Evolutionary conservation across 2,329 filamentous ascomycete genomes (phyloP).

Genomic region (Aspergillus terreus): DNA sequence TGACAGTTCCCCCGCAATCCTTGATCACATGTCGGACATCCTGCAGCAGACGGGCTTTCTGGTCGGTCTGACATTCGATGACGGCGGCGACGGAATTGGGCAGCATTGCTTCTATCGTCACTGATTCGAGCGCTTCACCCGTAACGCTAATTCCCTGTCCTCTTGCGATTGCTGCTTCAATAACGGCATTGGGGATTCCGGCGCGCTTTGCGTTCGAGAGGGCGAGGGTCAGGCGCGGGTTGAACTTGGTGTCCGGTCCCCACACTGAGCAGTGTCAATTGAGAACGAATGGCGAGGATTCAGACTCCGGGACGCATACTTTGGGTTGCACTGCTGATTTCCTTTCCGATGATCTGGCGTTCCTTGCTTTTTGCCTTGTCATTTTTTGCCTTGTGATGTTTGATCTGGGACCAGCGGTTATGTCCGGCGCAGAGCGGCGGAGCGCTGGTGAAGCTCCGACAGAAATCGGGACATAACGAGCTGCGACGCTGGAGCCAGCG

Average conservation of each 20-base stretch:
- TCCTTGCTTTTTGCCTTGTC: slow-evolving; percentile 71
- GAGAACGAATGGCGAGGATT: background rate
- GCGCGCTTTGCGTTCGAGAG: slow-evolving; percentile 78
- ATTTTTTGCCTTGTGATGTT: slow-evolving; percentile 85
- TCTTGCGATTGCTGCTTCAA: slow-evolving; percentile 80
- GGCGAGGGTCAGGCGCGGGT: slow-evolving; percentile 70
- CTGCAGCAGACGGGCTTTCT: slow-evolving; percentile 67
- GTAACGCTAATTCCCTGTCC: slow-evolving; percentile 78
- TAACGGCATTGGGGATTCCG: slow-evolving; percentile 76
- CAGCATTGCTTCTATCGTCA: slow-evolving; percentile 77
- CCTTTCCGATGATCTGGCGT: slow-evolving; percentile 65
- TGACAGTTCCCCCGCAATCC: slow-evolving; percentile 63
- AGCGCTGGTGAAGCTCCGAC: slow-evolving; percentile 49
- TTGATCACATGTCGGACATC: slow-evolving; percentile 71
- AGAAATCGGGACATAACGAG: slow-evolving; percentile 7
- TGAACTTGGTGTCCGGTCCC: slow-evolving; percentile 69
- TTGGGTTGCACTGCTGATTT: slow-evolving; percentile 72
- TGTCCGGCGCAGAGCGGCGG: slow-evolving; percentile 61
- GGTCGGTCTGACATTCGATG: slow-evolving; percentile 82
- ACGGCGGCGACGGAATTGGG: slow-evolving; percentile 71
- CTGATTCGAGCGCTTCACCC: slow-evolving; percentile 70
- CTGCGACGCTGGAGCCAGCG: slow-evolving; percentile 13
- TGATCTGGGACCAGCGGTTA: slow-evolving; percentile 94
- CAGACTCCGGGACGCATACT: slow-evolving; percentile 45
- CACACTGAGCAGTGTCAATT: slow-evolving; percentile 53